Conservation (phyloP, 2,329 filamentous ascomycete genomes). For the Sphaerulina vaccinii region DNA sequence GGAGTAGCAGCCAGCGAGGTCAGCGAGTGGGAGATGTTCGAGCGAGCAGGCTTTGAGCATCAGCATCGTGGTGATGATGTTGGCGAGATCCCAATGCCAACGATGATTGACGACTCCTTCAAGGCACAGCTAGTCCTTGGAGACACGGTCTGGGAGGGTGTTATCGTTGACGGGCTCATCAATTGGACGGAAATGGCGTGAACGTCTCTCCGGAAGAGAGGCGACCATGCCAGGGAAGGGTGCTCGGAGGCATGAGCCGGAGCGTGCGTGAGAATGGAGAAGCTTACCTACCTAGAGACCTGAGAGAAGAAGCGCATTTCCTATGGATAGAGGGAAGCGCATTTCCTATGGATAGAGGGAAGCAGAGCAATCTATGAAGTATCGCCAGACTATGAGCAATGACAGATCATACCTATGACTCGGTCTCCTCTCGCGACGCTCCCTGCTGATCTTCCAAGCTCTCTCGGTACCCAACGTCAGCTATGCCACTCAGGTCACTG, state of each 20-base stretch:
- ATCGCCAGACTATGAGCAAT: too few species aligned
- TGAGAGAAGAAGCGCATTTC: too few species aligned
- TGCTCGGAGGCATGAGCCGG: not conserved
- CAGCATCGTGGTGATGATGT: too few species aligned
- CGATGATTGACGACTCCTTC: not conserved
- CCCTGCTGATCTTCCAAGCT: too few species aligned
- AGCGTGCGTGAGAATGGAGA: not conserved
- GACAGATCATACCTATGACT: too few species aligned
- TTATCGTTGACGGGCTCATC: conserved; percentile 5
- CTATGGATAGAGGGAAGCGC: too few species aligned
- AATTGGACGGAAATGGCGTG: conserved; percentile 2
- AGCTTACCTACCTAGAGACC: too few species aligned
- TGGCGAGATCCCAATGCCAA: not conserved
- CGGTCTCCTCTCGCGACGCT: too few species aligned
- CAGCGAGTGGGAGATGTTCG: conserved; percentile 9
- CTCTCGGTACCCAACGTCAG: too few species aligned
- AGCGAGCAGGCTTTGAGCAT: conserved; percentile 8
- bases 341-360: too few species aligned
- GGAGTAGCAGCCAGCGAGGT: not conserved
- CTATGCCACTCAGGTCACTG: too few species aligned
- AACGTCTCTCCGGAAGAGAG: not conserved
- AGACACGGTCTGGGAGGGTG: conserved; percentile 1
- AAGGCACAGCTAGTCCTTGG: conserved; percentile 9
- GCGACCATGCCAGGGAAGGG: not conserved
- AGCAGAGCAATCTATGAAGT: too few species aligned